These are phyloP conservation scores for Phytophthora kernoviae DNA, from an alignment of 352 stramenopile genomes.

Conservation along the genomic window DNA sequence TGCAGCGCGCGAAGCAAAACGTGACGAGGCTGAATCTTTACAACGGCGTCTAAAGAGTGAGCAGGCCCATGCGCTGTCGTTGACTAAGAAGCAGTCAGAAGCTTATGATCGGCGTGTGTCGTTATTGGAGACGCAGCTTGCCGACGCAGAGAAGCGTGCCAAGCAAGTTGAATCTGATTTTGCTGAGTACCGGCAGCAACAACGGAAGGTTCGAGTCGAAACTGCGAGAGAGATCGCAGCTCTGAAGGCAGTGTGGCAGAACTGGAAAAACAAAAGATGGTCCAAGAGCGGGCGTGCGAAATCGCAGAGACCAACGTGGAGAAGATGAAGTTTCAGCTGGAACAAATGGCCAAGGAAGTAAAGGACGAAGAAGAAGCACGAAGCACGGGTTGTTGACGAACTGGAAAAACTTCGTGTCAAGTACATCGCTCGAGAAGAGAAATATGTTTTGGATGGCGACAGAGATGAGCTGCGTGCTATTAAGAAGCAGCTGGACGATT, in stretches of 20 bases:
- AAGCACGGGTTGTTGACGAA: slow-evolving; percentile 62
- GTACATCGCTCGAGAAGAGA: slow-evolving; percentile 80
- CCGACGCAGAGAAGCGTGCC: slow-evolving; percentile 47
- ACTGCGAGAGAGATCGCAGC: slow-evolving; percentile 70
- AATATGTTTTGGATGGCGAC: slow-evolving; percentile 78
- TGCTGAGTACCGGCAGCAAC: slow-evolving; percentile 68
- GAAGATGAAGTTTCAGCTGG: slow-evolving; percentile 58
- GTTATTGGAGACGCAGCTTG: slow-evolving; percentile 49
- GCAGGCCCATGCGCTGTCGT: slow-evolving; percentile 49
- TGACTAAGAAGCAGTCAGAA: slow-evolving; percentile 66
- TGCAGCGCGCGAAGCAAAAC: slow-evolving; percentile 53
- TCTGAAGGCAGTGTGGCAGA: slow-evolving; percentile 58
- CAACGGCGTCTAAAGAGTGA: slow-evolving; percentile 69
- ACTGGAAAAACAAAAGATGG: slow-evolving; percentile 67
- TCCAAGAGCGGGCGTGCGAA: slow-evolving; percentile 41
- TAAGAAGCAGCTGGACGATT: slow-evolving; percentile 80
- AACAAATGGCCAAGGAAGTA: slow-evolving; percentile 59
- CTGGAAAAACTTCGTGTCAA: slow-evolving; percentile 83
- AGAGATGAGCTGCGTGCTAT: slow-evolving; percentile 81
- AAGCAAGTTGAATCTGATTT: slow-evolving; percentile 75
- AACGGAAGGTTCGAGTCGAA: slow-evolving; percentile 75
- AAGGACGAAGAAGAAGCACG: slow-evolving; percentile 73
- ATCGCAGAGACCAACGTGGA: slow-evolving; percentile 39
- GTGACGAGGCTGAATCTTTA: slow-evolving; percentile 62
- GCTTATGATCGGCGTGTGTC: slow-evolving; percentile 48